Base-by-base conservation (phyloP, 2,329 filamentous ascomycete species). In the Fusarium haematococcum region DNA sequence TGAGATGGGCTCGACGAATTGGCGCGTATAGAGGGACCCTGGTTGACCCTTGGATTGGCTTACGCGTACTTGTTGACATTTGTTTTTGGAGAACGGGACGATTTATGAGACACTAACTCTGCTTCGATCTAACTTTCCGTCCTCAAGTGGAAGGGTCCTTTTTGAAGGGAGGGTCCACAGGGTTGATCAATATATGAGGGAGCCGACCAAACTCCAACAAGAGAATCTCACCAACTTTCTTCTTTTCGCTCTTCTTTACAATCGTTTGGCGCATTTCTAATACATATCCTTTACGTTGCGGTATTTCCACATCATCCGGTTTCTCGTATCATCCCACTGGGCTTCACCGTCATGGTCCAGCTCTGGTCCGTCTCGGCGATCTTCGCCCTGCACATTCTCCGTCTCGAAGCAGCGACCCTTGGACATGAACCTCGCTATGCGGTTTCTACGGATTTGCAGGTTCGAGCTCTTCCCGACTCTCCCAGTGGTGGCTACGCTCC, bases 401-500 rank as follows among this genome's bases (percentile, higher is more conserved):
- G 27, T 20, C 27, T 54, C n/a, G 48, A 54, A 13, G 48, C 48
- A 18, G 48, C 48, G 2, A 20, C 48, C 4, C 48, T 54, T 2
- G 48, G 48, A 1, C 7, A 54, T 10, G 48, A 52, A 32, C 48
- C 18, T 54, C 48, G 48, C 2, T 30, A 52, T 52, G 48, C 10
- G 1, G 25, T 7, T 5, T 30, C 48, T 13, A n/a, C 48, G 2
- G 48, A n/a, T 13, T 14, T 54, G 25, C 48, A 54, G 48, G 3
- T 57, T 23, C 25, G 65, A 7, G 65, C 65, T 30, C 65, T 68
- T 14, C 65, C 65, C 48, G 54, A 68, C 52, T 64, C 65, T 16
- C 65, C 65, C 1, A 68, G 65, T 48, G 69, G 79, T 78, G 89
- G 90, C 68, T 98, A 98, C 81, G 89, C 91, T 4, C 95, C 95